A percentile compares a stretch with the other conserved stretches of the same genome.
These are phyloP conservation scores for Alternaria arborescens DNA, from an alignment of 2,329 filamentous ascomycete genomes.

Conservation along the genomic window DNA sequence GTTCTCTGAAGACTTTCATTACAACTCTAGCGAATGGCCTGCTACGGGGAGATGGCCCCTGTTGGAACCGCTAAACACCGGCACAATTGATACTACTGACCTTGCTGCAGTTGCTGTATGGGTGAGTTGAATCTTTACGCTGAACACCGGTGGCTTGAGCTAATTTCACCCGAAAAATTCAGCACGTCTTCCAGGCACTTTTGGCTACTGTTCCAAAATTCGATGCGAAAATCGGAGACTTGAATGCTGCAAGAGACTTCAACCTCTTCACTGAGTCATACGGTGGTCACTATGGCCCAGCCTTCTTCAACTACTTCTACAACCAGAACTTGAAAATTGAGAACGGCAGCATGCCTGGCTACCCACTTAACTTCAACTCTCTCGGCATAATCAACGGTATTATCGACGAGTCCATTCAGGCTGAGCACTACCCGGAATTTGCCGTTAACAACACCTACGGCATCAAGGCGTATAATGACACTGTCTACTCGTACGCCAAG, in stretches of 20 bases:
- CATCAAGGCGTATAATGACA: slow-evolving; percentile 64
- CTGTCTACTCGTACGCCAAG: slow-evolving; percentile 66
- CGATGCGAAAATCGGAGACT: slow-evolving; percentile 46
- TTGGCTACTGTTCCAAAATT: slow-evolving; percentile 34
- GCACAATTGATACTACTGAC: slow-evolving; percentile 63
- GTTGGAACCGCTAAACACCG: slow-evolving; percentile 54
- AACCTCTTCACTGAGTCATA: slow-evolving; percentile 67
- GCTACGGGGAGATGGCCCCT: slow-evolving; percentile 59
- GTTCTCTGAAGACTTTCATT: slow-evolving; percentile 55
- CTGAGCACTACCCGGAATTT: slow-evolving; percentile 60
- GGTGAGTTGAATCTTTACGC: slow-evolving; percentile 26
- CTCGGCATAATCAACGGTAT: slow-evolving; percentile 62
- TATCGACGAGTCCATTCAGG: slow-evolving; percentile 58
- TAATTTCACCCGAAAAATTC: background rate
- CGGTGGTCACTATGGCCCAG: slow-evolving; percentile 60
- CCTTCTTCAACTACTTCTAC: slow-evolving; percentile 67
- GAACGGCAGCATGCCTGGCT: slow-evolving; percentile 59
- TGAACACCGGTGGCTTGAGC: background rate
- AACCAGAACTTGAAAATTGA: slow-evolving; percentile 65
- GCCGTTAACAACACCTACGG: slow-evolving; percentile 65
- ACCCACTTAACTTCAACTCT: slow-evolving; percentile 63
- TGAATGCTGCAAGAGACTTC: slow-evolving; percentile 48
- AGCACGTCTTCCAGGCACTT: slow-evolving; percentile 37
- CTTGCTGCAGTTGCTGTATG: slow-evolving; percentile 59
- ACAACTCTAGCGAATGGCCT: slow-evolving; percentile 53